phyloP scores from a whole-genome alignment of 176 grass and related monocot genomes.

The Lolium rigidum region DNA sequence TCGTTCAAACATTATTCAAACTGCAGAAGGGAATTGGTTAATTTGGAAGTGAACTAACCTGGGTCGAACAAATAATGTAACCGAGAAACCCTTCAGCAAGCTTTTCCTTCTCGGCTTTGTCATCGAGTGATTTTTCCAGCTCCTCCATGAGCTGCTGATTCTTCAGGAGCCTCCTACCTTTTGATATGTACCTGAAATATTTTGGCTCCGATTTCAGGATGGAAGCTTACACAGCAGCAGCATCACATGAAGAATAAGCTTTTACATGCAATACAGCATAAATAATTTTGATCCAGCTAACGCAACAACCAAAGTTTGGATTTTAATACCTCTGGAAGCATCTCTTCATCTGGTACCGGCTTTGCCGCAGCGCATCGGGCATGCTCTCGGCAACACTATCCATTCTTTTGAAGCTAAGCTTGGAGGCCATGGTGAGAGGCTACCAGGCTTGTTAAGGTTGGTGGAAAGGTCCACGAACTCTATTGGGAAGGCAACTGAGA shows the following conservation, averaged over 20 bases:
- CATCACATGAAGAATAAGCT: neutral
- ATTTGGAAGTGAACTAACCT: conserved; percentile 51
- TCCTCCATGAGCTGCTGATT: conserved; percentile 87
- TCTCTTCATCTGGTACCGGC: conserved; percentile 97
- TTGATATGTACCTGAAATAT: conserved; percentile 72
- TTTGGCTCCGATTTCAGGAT: neutral
- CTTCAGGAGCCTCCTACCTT: conserved; percentile 88
- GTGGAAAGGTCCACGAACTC: neutral
- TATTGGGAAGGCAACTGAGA: neutral
- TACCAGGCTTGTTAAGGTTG: neutral
- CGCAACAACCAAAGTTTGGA: neutral
- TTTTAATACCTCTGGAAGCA: conserved; percentile 67
- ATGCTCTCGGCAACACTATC: conserved; percentile 90
- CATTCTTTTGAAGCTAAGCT: conserved; percentile 73
- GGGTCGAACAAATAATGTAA: conserved; percentile 81
- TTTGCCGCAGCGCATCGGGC: conserved; percentile 78
- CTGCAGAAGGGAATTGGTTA: neutral
- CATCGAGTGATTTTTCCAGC: conserved; percentile 83
- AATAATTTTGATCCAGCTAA: neutral
- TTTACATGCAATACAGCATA: neutral
- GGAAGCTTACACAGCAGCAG: neutral
- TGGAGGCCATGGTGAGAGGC: conserved; percentile 52
- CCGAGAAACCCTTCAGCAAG: conserved; percentile 88
- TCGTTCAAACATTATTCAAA: neutral
- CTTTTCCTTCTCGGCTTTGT: conserved; percentile 80